Conservation (phyloP, 2,329 filamentous ascomycete genomes). For the Aspergillus quadrilineatus region DNA sequence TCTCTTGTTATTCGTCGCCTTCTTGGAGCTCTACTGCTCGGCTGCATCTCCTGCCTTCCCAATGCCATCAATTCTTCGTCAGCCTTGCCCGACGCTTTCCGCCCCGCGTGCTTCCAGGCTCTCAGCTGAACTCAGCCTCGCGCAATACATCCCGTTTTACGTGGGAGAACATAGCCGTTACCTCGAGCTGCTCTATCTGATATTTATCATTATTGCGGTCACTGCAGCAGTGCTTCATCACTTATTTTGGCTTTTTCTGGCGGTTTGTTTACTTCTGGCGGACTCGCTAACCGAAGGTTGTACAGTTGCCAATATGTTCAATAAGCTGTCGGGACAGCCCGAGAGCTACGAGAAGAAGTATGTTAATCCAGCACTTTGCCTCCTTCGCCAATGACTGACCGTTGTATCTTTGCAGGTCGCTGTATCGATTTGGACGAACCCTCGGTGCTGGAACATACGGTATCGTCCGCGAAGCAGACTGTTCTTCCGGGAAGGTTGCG, state of each 20-base stretch:
- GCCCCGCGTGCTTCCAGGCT: constrained; percentile 7
- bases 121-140: constrained; percentile 11
- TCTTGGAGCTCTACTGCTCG: neutral
- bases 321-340: constrained; percentile 93
- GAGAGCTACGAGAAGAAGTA: constrained; percentile 99
- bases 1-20: neutral
- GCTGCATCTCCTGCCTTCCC: neutral
- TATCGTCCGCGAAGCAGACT: constrained; percentile 92
- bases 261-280: neutral
- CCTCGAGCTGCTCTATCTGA: neutral
- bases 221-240: neutral
- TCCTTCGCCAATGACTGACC: constrained; percentile 15
- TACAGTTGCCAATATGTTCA: constrained; percentile 82
- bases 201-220: neutral
- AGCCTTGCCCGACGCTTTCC: constrained; percentile 6
- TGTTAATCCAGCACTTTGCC: constrained; percentile 25
- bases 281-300: constrained; percentile 7
- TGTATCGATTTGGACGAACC: constrained; percentile 89
- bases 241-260: neutral
- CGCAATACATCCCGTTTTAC: neutral
- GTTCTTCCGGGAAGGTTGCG: constrained; percentile 77
- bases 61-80: constrained; percentile 4
- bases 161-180: neutral
- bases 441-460: constrained; percentile 97
- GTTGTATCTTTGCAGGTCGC: constrained; percentile 58